These are phyloP conservation scores for Casuarina cunninghamiana DNA, from an alignment of 306 rosid genomes.

Conservation along the genomic window DNA sequence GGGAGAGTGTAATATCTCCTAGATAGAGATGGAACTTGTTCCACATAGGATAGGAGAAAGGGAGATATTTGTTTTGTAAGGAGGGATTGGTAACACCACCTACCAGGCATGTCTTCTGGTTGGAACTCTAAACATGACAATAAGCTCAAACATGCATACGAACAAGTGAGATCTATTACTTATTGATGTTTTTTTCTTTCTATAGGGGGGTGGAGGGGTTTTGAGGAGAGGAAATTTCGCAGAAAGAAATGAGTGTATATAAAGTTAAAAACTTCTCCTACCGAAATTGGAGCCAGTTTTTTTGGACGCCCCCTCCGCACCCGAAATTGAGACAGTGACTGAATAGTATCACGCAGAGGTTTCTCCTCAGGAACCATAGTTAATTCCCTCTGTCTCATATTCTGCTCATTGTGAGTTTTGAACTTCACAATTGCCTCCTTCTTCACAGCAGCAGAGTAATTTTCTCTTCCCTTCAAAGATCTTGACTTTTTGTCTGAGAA, in stretches of 20 bases:
- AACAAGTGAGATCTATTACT: neutral
- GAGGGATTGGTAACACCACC: too few relatives aligned
- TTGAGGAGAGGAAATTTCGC: neutral
- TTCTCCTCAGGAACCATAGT: constrained; percentile 47
- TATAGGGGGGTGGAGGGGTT: neutral
- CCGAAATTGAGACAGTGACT: constrained; percentile 47
- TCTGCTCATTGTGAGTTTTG: constrained; percentile 37
- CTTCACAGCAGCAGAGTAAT: constrained; percentile 34
- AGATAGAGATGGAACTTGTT: too few relatives aligned
- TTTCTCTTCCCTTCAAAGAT: constrained; percentile 45
- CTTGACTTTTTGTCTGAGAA: constrained; percentile 44
- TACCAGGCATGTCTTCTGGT: too few relatives aligned
- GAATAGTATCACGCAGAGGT: constrained; percentile 41
- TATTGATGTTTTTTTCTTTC: neutral
- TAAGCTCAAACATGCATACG: neutral
- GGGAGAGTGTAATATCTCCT: too few relatives aligned
- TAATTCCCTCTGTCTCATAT: constrained; percentile 37
- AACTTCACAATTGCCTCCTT: constrained; percentile 33
- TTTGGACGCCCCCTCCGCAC: constrained; percentile 45
- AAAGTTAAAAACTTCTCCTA: neutral
- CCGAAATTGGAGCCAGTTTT: constrained; percentile 51
- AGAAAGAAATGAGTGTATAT: constrained; percentile 15
- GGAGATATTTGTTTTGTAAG: too few relatives aligned
- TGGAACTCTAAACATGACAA: too few relatives aligned
- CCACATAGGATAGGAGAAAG: too few relatives aligned